phyloP scores from a whole-genome alignment of 306 rosid genomes.

The Trifolium repens region DNA sequence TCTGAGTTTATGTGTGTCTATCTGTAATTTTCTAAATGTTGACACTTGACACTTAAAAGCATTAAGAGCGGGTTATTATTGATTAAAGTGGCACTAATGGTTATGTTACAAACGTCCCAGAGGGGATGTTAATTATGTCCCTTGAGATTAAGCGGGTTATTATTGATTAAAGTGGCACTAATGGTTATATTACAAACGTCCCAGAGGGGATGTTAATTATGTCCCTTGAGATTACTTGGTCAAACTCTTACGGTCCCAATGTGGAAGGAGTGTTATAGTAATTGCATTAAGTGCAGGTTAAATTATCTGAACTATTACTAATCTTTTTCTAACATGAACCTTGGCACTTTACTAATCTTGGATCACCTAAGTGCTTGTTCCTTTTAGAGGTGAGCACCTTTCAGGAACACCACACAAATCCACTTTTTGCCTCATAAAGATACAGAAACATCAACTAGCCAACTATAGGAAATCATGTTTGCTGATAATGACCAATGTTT shows the following conservation, averaged over 20 bases:
- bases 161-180: not conserved
- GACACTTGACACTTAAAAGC: not conserved
- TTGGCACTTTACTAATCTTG: not conserved
- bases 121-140: not conserved
- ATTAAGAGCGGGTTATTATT: not conserved
- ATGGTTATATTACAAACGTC: not conserved
- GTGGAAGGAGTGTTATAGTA: not conserved
- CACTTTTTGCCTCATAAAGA: constrained; percentile 6
- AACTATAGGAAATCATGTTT: not conserved
- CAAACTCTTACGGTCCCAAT: not conserved
- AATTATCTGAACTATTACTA: not conserved
- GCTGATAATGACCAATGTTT: not conserved
- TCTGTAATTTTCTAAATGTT: not conserved
- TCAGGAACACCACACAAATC: not conserved
- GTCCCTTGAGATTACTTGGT: not conserved
- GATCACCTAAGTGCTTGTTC: not conserved
- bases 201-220: not conserved
- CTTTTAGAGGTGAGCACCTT: not conserved
- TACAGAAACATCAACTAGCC: constrained; percentile 11
- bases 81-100: not conserved
- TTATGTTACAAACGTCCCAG: not conserved
- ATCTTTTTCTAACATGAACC: no score
- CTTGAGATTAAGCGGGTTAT: not conserved
- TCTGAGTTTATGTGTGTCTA: not conserved
- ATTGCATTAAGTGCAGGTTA: not conserved